These are phyloP conservation scores for Bipolaris oryzae DNA, from an alignment of 2,329 filamentous ascomycete species.

Conservation along the genomic window DNA sequence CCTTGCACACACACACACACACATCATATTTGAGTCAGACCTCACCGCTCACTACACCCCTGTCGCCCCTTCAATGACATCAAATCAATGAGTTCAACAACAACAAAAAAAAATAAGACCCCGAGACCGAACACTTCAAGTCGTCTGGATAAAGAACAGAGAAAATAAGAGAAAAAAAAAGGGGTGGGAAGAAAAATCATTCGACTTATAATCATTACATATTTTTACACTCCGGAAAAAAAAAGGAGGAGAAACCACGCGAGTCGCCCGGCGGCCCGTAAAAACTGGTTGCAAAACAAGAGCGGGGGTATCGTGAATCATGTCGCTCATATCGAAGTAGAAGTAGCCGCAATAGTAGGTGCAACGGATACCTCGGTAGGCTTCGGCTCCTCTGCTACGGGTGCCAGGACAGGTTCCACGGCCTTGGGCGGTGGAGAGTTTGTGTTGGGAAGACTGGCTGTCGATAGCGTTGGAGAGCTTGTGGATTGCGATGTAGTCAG, in stretches of 20 bases:
- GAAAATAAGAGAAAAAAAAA: slow-evolving; percentile 11
- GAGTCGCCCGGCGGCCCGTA: slow-evolving; percentile 28
- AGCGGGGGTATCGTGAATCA: slow-evolving; percentile 34
- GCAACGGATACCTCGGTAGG: slow-evolving; percentile 17
- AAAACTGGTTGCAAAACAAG: slow-evolving; percentile 21
- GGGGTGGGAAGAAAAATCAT: slow-evolving; percentile 20
- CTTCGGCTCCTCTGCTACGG: slow-evolving; percentile 37
- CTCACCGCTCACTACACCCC: background rate
- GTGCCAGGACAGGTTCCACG: slow-evolving; percentile 32
- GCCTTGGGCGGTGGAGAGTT: slow-evolving; percentile 37
- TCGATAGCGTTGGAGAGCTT: slow-evolving; percentile 42
- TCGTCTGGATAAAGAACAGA: slow-evolving; percentile 10
- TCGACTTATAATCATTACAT: slow-evolving; percentile 39
- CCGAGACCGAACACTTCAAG: slow-evolving; percentile 26
- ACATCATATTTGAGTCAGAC: background rate
- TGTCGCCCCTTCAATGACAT: background rate
- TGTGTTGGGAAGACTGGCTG: slow-evolving; percentile 38
- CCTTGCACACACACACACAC: background rate
- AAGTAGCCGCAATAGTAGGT: slow-evolving; percentile 19
- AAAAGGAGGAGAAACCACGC: slow-evolving; percentile 20
- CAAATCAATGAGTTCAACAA: background rate
- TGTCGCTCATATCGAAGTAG: slow-evolving; percentile 34
- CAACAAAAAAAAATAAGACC: slow-evolving; percentile 3
- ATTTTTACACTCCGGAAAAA: slow-evolving; percentile 38
- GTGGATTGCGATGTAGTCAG: slow-evolving; percentile 32